Evolutionary conservation across 2,329 filamentous ascomycete species (phyloP).

Genomic region (Thielaviopsis musarum): DNA sequence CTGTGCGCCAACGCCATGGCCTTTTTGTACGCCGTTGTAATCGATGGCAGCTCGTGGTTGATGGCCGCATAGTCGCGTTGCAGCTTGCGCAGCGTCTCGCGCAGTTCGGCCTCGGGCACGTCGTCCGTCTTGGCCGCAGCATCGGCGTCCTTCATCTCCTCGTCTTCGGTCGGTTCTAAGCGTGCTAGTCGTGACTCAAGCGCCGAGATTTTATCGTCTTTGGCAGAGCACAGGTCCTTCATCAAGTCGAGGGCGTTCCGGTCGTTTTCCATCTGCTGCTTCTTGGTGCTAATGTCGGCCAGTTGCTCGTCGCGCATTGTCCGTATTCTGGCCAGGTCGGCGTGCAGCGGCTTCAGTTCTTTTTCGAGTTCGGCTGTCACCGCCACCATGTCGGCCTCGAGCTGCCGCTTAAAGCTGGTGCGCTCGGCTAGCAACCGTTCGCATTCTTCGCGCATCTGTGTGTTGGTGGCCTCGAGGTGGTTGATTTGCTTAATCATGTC

Average conservation of each 20-base stretch:
- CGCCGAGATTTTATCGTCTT: constrained; percentile 63
- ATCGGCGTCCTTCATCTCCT: constrained; percentile 24
- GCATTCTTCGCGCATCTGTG: constrained; percentile 67
- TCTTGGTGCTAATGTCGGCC: constrained; percentile 65
- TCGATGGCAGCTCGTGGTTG: constrained; percentile 71
- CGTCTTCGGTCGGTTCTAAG: constrained; percentile 34
- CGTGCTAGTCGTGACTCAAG: constrained; percentile 72
- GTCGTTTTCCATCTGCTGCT: constrained; percentile 63
- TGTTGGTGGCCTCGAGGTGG: constrained; percentile 75
- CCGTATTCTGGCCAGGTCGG: constrained; percentile 72
- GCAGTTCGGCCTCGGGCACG: constrained; percentile 53
- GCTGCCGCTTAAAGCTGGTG: constrained; percentile 59
- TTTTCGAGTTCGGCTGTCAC: constrained; percentile 64
- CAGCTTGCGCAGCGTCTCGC: constrained; percentile 54
- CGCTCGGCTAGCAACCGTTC: constrained; percentile 75
- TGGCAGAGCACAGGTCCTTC: constrained; percentile 62
- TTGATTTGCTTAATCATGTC: constrained; percentile 87
- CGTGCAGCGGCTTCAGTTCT: constrained; percentile 63
- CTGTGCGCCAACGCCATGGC: constrained; percentile 70
- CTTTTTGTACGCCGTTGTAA: constrained; percentile 84
- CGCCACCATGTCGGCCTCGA: constrained; percentile 64
- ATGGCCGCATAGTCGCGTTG: constrained; percentile 70
- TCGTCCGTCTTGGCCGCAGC: constrained; percentile 28
- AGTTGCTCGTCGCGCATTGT: constrained; percentile 70
- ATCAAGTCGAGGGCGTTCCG: constrained; percentile 52